Conservation (phyloP, 768 basidiomycete genomes). For the Suillus fuscotomentosus region DNA sequence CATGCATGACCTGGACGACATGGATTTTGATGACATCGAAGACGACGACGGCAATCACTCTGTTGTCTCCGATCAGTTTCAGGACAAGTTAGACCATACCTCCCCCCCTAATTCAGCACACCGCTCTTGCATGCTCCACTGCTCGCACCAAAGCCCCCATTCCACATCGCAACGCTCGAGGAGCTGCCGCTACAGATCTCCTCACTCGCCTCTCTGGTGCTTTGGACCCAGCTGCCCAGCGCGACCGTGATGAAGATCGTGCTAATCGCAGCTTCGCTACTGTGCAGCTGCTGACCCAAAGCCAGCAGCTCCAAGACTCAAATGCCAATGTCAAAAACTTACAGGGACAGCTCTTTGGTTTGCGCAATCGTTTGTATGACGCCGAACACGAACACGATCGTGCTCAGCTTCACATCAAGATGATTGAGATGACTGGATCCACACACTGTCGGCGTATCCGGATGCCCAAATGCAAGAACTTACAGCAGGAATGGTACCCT, state of each 20-base stretch:
- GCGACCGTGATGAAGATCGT: conserved; percentile 22
- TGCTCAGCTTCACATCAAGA: conserved; percentile 16
- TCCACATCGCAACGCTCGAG: conserved; percentile 2
- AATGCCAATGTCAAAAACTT: conserved; percentile 3
- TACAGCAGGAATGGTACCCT: neutral
- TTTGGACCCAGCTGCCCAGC: conserved; percentile 26
- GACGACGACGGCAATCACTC: neutral
- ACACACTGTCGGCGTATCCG: neutral
- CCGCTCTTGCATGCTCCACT: conserved; percentile 5
- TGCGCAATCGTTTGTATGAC: conserved; percentile 15
- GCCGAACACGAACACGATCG: conserved; percentile 14
- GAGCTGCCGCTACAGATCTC: conserved; percentile 20
- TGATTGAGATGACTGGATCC: conserved; percentile 4
- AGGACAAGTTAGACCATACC: neutral
- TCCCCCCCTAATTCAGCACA: neutral
- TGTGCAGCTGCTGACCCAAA: conserved; percentile 21
- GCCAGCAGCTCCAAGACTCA: conserved; percentile 25
- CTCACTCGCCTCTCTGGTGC: conserved; percentile 17
- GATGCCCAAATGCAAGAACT: no score
- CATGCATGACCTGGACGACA: conserved; percentile 16
- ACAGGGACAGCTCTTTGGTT: neutral
- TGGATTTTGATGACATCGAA: neutral
- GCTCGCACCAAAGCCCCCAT: conserved; percentile 7
- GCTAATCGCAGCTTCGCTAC: conserved; percentile 21
- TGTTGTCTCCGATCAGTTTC: neutral